These are phyloP conservation scores for Chlorokybus atmophyticus DNA, from an alignment of 139 green algal genomes.

Conservation along the genomic window DNA sequence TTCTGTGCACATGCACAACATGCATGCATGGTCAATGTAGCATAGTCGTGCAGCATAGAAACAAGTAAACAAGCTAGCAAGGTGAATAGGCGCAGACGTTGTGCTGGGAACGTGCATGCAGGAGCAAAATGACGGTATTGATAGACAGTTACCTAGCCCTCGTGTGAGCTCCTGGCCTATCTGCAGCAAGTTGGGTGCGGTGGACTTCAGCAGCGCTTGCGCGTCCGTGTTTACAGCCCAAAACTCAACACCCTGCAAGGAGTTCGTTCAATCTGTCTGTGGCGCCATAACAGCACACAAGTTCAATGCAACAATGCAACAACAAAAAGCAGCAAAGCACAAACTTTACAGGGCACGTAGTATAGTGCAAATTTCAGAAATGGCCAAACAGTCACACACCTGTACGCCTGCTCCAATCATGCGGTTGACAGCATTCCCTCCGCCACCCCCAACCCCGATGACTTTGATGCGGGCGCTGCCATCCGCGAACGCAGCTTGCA, in stretches of 20 bases:
- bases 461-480: background rate
- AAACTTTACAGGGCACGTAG: background rate
- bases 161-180: slow-evolving; percentile 78
- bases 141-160: slow-evolving; percentile 54
- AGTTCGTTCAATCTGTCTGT: background rate
- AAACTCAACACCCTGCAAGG: slow-evolving; percentile 75
- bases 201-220: slow-evolving; percentile 74
- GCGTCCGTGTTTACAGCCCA: slow-evolving; percentile 89
- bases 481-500: too few species aligned
- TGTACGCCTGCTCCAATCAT: slow-evolving; percentile 79
- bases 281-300: background rate
- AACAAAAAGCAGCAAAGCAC: background rate
- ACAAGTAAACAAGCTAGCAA: background rate
- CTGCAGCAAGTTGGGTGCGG: slow-evolving; percentile 77
- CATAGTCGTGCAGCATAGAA: background rate
- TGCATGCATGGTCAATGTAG: background rate
- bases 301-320: background rate
- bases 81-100: too few species aligned
- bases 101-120: too few species aligned
- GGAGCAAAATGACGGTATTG: slow-evolving; percentile 14
- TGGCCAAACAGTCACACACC: slow-evolving; percentile 36
- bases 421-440: slow-evolving; percentile 91
- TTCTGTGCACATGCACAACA: background rate
- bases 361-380: slow-evolving; percentile 6
- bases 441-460: slow-evolving; percentile 73